Evolutionary conservation across 2,329 filamentous ascomycete genomes (phyloP).

Genomic region (Curvularia verruculosa): DNA sequence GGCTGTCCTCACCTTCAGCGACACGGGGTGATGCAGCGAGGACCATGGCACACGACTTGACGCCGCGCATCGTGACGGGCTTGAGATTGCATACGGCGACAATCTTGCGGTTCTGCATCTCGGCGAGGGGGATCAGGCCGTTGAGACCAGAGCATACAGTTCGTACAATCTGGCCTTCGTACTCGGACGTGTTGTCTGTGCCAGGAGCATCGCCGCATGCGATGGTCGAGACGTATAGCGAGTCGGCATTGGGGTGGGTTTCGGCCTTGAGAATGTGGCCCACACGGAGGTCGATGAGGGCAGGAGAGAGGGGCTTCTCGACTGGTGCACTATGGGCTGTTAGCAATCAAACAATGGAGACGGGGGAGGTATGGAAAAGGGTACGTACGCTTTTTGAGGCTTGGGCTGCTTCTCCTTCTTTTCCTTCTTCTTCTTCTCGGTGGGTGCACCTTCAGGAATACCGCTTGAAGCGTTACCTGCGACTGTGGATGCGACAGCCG

Average conservation of each 20-base stretch:
- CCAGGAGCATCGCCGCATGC: constrained; percentile 88
- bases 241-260: constrained; percentile 96
- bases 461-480: constrained; percentile 48
- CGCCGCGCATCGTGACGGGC: constrained; percentile 97
- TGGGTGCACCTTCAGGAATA: constrained; percentile 51
- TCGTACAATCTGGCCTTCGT: constrained; percentile 87
- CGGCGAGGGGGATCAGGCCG: constrained; percentile 86
- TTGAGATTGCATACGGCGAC: constrained; percentile 97
- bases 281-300: constrained; percentile 91
- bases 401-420: constrained; percentile 90
- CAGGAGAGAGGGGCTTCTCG: constrained; percentile 78
- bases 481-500: constrained; percentile 57
- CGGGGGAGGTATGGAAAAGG: not conserved
- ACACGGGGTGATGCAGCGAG: constrained; percentile 87
- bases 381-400: constrained; percentile 58
- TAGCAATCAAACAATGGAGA: constrained; percentile 10
- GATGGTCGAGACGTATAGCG: constrained; percentile 92
- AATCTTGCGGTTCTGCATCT: constrained; percentile 97
- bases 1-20: constrained; percentile 80
- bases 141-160: constrained; percentile 98
- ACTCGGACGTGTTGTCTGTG: constrained; percentile 86
- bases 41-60: constrained; percentile 85
- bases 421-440: constrained; percentile 71
- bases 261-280: constrained; percentile 96
- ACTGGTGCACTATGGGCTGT: constrained; percentile 55